Evolutionary conservation across 148 eudicot species (phyloP).

Genomic region (Persicaria maculosa): DNA sequence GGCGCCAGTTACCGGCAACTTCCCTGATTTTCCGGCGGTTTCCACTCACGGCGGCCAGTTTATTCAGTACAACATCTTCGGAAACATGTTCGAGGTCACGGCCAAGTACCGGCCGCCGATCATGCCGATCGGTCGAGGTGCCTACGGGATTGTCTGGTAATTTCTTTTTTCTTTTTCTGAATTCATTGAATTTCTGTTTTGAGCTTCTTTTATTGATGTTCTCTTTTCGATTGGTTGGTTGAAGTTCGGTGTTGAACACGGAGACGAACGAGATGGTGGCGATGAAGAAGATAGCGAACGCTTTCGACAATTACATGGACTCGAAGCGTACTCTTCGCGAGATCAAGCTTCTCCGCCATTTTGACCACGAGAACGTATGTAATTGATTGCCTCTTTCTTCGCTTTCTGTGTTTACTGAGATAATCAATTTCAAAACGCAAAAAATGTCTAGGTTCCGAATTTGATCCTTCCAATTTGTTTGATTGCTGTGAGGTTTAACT

Average conservation of each 20-base stretch:
- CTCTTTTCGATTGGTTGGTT: not conserved
- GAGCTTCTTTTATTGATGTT: not conserved
- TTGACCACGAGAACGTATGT: conserved; percentile 84
- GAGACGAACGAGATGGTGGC: conserved; percentile 93
- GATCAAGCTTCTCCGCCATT: conserved; percentile 88
- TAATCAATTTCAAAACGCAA: not conserved
- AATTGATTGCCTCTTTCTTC: not conserved
- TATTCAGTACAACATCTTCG: conserved; percentile 63
- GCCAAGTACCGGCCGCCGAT: conserved; percentile 83
- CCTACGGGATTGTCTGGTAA: conserved; percentile 96
- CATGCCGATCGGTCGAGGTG: conserved; percentile 94
- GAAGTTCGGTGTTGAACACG: conserved; percentile 71
- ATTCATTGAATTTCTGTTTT: not conserved
- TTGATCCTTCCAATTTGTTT: not conserved
- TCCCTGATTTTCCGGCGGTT: conserved; percentile 53
- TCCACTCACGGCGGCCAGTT: conserved; percentile 66
- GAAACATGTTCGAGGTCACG: conserved; percentile 63
- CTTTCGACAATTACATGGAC: conserved; percentile 90
- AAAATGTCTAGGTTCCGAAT: not conserved
- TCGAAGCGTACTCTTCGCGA: conserved; percentile 94
- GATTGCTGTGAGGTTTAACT: not conserved
- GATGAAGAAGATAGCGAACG: conserved; percentile 89
- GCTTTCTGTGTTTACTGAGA: not conserved
- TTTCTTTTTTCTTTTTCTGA: not conserved
- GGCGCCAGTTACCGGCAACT: conserved; percentile 21